Evolutionary conservation across 805 yeast genomes (phyloP), one percentile per base, ranked within the genome.

Genomic region (Metschnikowia arizonensis): DNA sequence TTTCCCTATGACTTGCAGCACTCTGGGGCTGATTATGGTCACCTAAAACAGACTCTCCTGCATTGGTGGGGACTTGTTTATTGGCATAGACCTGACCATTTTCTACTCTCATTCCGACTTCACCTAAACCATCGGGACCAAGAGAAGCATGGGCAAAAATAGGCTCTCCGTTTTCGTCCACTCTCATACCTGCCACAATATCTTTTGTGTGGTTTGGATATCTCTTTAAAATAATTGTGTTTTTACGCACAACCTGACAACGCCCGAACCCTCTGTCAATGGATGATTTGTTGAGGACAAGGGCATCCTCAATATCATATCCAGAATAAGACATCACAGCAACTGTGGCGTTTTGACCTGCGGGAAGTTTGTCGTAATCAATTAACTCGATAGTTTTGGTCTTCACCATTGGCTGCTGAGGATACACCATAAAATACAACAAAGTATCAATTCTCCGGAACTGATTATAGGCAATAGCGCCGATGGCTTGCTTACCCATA

Each of bases 281-380:
- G 0, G 97, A 88, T 0, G 98, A 74, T 65, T 91, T 93, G 68
- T 93, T 93, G 57, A 93, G 70, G 17, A 93, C 97, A 61, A 93
- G 76, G 5, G 99, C 99, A 82, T 93, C 99, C 70, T 93, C 98
- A 64, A 93, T 93, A 86, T 93, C 99, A 63, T 93, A 93, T 52
- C 99, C 99, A 0, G 98, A 91, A 61, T 93, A 93, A 6, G 97
- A 88, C 99, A 93, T 93, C 31, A 93, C 99, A 1, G 99, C 99
- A 47, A 93, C 99, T 0, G 96, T 87, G 8, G 99, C 99, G 64
- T 93, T 93, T 68, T 93, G 99, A 6, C 99, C 99, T 4, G 99
- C 99, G 3, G 99, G 99, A 33, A 93, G 73, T 63, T 93, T 90
- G 66, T 93, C 99, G 63, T 93, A 93, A 50, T 91, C 86, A 52